Evolutionary conservation across 208 protist genomes (phyloP), one percentile per base, ranked within the genome.

Genomic region (Crithidia brevicula): DNA sequence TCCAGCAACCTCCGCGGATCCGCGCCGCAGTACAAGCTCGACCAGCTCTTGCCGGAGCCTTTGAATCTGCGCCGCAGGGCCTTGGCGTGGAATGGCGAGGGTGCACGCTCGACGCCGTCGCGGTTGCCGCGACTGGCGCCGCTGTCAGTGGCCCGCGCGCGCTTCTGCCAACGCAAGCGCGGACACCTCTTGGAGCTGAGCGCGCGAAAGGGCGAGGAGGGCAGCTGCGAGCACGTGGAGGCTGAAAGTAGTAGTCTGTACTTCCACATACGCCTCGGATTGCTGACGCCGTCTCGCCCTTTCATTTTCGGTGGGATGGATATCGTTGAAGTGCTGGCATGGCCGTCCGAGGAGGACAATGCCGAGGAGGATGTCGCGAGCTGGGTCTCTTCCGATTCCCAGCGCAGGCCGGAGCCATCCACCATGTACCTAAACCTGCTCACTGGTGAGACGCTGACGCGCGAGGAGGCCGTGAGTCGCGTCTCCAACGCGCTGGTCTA

Each of bases 201-300:
- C 42, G 28, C 57, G 46, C 4, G 33, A 16, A 59, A 36, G 8
- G 58, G 53, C 38, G 27, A 36, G 27, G 50, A 47, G 28, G 28
- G 42, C 15, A 34, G 43, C 27, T 42, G 46, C 20, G 46, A 54
- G 22, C 30, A 70, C 30, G 60, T 33, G 50, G 51, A 69, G 31
- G 56, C 43, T 6, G 67, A 52, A 18, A 73, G 63, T 30, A 49
- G 30, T 7, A 34, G 45, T 47, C 71, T 93, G 47, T 95, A 88
- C 64, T 74, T 95, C 20, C 85, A 92, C 72, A 73, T 85, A 27
- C 79, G 87, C 20, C 67, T 89, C 9, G 81, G 86, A 3, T 64
- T 95, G 30, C 81, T 95, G 33, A 95, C 90, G n/a, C 73, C 86
- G 20, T 86, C 85, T 23, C 64, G 81, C 18, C 90, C 90, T 16